Evolutionary conservation across 140 eudicot genomes (phyloP).

Genomic region (Flaveria floridana): DNA sequence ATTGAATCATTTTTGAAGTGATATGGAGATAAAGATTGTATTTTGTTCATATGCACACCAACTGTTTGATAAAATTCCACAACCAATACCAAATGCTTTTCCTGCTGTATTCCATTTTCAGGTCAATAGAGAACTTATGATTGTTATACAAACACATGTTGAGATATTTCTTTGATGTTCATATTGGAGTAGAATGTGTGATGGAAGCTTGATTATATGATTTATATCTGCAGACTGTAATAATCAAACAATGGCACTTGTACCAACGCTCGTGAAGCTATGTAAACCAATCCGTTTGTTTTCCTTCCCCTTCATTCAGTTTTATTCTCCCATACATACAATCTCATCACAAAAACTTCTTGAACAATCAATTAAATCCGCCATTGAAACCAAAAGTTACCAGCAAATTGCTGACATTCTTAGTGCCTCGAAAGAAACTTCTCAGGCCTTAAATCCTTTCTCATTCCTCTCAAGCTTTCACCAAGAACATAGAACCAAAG

Average conservation of each 20-base stretch:
- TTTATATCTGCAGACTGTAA: background rate
- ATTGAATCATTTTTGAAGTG: too few species aligned
- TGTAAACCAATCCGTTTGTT: conserved; percentile 12
- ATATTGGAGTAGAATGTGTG: background rate
- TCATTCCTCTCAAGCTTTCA: conserved; percentile 52
- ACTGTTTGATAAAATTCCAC: conserved; percentile 26
- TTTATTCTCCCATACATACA: conserved; percentile 22
- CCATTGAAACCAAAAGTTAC: conserved; percentile 47
- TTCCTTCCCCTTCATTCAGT: conserved; percentile 3
- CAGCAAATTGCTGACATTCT: conserved; percentile 48
- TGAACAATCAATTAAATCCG: conserved; percentile 43
- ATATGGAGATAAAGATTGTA: background rate
- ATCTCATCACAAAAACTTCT: conserved; percentile 30
- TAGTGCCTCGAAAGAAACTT: conserved; percentile 30
- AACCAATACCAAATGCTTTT: background rate
- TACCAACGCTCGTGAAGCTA: conserved; percentile 16
- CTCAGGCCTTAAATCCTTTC: conserved; percentile 53
- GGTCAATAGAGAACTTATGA: background rate
- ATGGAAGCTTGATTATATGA: conserved; percentile 11
- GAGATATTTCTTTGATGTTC: background rate
- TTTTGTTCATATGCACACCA: conserved; percentile 14
- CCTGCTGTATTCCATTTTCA: background rate
- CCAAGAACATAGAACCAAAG: conserved; percentile 35
- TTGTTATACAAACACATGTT: background rate
- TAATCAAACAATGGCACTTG: conserved; percentile 31